phyloP scores from a whole-genome alignment of 2,329 filamentous ascomycete genomes.

The Phialemoniopsis sp. region DNA sequence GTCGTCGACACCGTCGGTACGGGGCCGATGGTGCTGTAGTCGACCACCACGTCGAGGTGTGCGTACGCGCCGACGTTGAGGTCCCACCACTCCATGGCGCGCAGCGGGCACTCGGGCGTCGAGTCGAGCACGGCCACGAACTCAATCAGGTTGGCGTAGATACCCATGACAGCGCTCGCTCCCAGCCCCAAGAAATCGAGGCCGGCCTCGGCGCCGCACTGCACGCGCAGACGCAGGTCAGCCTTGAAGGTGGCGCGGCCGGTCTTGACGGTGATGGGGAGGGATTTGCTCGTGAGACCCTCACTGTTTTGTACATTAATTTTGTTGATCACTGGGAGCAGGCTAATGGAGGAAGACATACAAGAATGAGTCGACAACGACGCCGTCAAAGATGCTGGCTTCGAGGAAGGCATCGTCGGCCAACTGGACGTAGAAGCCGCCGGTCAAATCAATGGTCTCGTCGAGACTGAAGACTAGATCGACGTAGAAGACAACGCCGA shows the following conservation, averaged over 20 bases:
- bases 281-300: conserved; percentile 33
- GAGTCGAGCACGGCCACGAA: conserved; percentile 38
- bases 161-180: conserved; percentile 36
- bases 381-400: conserved; percentile 36
- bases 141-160: conserved; percentile 51
- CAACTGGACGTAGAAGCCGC: conserved; percentile 47
- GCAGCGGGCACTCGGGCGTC: conserved; percentile 29
- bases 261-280: conserved; percentile 41
- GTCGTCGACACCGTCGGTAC: conserved; percentile 35
- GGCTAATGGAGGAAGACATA: too few species aligned
- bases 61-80: conserved; percentile 32
- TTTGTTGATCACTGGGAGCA: conserved; percentile 5
- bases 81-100: conserved; percentile 27
- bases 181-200: conserved; percentile 24
- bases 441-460: conserved; percentile 45
- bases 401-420: conserved; percentile 36
- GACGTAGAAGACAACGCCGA: conserved; percentile 43
- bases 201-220: conserved; percentile 34
- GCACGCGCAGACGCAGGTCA: conserved; percentile 44
- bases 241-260: conserved; percentile 43
- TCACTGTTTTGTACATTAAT: conserved; percentile 9
- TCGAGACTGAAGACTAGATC: conserved; percentile 47
- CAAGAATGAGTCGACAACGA: conserved; percentile 41
- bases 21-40: conserved; percentile 30
- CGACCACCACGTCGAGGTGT: conserved; percentile 25